Percentiles rank a stretch among this genome's conserved stretches.
These are phyloP conservation scores for Xylaria multiplex DNA, from an alignment of 2,329 filamentous ascomycete genomes.

Conservation along the genomic window DNA sequence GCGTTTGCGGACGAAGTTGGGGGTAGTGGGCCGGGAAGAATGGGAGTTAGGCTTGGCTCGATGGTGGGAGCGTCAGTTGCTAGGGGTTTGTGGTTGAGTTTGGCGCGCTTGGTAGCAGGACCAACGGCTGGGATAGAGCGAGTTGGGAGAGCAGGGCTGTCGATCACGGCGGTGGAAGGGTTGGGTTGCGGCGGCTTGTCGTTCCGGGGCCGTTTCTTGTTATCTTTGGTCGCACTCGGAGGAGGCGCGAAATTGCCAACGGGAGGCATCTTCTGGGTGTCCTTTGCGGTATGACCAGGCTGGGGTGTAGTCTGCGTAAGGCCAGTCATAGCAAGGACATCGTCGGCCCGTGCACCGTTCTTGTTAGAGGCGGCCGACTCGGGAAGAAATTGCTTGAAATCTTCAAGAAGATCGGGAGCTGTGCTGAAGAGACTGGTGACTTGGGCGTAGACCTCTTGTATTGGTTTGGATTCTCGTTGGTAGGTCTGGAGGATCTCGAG, in stretches of 20 bases:
- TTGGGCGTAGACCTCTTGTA: constrained; percentile 97
- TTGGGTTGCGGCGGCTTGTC: constrained; percentile 64
- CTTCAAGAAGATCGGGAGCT: constrained; percentile 92
- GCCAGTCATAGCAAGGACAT: constrained; percentile 68
- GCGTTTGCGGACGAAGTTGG: constrained; percentile 79
- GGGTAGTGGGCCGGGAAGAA: constrained; percentile 86
- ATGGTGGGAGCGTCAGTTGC: constrained; percentile 69
- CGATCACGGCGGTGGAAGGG: constrained; percentile 56
- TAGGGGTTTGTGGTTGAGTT: constrained; percentile 75
- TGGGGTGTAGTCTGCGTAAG: constrained; percentile 65
- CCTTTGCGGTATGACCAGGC: constrained; percentile 58
- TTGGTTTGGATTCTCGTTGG: constrained; percentile 96
- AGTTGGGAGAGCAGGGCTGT: constrained; percentile 53
- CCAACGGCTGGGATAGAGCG: constrained; percentile 52
- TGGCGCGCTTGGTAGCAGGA: constrained; percentile 71
- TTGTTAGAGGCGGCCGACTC: constrained; percentile 77
- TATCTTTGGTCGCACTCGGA: constrained; percentile 84
- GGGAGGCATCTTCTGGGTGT: constrained; percentile 85
- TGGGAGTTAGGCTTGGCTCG: constrained; percentile 88
- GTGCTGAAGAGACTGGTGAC: constrained; percentile 94
- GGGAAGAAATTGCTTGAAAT: constrained; percentile 98
- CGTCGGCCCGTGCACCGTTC: constrained; percentile 69
- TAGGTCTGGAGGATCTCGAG: constrained; percentile 98
- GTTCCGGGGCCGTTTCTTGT: constrained; percentile 81
- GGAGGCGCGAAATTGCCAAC: constrained; percentile 93